These are phyloP conservation scores for Entamoeba invadens DNA, from an alignment of 208 protist genomes.

Conservation along the genomic window DNA sequence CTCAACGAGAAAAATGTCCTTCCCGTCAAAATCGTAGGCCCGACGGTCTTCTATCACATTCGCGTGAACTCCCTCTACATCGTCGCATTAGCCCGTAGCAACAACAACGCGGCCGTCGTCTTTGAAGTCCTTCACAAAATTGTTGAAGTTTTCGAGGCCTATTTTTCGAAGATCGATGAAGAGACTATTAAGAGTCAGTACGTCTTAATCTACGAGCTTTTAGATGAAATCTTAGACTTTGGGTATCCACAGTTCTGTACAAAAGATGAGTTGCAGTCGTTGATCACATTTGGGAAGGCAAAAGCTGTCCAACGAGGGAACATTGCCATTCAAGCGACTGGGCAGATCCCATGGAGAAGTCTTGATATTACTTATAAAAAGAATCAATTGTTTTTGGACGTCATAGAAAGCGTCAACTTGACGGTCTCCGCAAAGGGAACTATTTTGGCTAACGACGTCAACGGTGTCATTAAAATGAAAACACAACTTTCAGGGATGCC, in stretches of 20 bases:
- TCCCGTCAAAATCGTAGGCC: constrained; percentile 38
- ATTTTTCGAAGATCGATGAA: constrained; percentile 59
- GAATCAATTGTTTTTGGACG: constrained; percentile 76
- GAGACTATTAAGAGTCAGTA: constrained; percentile 66
- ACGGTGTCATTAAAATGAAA: constrained; percentile 62
- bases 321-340: constrained; percentile 48
- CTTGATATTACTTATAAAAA: constrained; percentile 61
- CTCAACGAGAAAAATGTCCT: neutral
- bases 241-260: constrained; percentile 66
- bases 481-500: constrained; percentile 68
- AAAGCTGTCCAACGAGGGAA: constrained; percentile 14
- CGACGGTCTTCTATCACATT: constrained; percentile 57
- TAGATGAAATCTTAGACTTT: constrained; percentile 83
- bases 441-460: constrained; percentile 63
- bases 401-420: constrained; percentile 70
- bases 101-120: constrained; percentile 50
- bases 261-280: constrained; percentile 52
- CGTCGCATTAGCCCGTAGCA: constrained; percentile 54
- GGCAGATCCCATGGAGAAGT: constrained; percentile 53
- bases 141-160: constrained; percentile 58
- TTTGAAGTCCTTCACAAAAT: constrained; percentile 55
- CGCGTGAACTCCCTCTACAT: constrained; percentile 53
- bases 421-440: constrained; percentile 43
- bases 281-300: neutral
- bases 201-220: constrained; percentile 75